phyloP scores from a whole-genome alignment of 805 yeast species.

The Lipomyces sp. region DNA sequence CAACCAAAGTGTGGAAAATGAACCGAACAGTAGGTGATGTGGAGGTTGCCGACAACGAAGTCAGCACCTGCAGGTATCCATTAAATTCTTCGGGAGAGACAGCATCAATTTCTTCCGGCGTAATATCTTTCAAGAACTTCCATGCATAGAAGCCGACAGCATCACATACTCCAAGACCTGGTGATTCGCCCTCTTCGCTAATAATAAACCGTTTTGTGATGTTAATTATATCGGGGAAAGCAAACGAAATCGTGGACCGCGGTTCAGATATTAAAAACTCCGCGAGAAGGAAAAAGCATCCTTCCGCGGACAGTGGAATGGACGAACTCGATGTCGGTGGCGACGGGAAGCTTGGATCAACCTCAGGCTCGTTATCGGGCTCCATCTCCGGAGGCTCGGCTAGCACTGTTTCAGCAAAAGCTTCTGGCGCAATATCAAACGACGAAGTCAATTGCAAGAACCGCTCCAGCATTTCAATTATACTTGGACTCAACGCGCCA shows the following conservation, averaged over 20 bases:
- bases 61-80: slow-evolving; percentile 51
- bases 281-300: slow-evolving; percentile 44
- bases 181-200: slow-evolving; percentile 38
- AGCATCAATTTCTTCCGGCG: slow-evolving; percentile 39
- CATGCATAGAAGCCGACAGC: slow-evolving; percentile 46
- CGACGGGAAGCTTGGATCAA: slow-evolving; percentile 45
- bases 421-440: slow-evolving; percentile 64
- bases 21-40: slow-evolving; percentile 49
- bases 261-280: slow-evolving; percentile 41
- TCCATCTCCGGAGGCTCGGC: slow-evolving; percentile 44
- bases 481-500: slow-evolving; percentile 36
- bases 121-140: slow-evolving; percentile 40
- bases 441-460: slow-evolving; percentile 59
- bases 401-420: slow-evolving; percentile 50
- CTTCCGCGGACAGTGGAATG: slow-evolving; percentile 44
- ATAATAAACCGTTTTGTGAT: slow-evolving; percentile 36
- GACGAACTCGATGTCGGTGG: slow-evolving; percentile 28
- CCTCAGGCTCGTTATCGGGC: slow-evolving; percentile 47
- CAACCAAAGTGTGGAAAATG: slow-evolving; percentile 63
- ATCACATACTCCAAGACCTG: slow-evolving; percentile 46
- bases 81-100: slow-evolving; percentile 46
- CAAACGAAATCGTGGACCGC: slow-evolving; percentile 22
- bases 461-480: slow-evolving; percentile 49
- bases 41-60: slow-evolving; percentile 48
- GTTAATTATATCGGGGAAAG: slow-evolving; percentile 36